Evolutionary conservation across 2,329 filamentous ascomycete genomes (phyloP).

Genomic region (Falciphora oryzae): DNA sequence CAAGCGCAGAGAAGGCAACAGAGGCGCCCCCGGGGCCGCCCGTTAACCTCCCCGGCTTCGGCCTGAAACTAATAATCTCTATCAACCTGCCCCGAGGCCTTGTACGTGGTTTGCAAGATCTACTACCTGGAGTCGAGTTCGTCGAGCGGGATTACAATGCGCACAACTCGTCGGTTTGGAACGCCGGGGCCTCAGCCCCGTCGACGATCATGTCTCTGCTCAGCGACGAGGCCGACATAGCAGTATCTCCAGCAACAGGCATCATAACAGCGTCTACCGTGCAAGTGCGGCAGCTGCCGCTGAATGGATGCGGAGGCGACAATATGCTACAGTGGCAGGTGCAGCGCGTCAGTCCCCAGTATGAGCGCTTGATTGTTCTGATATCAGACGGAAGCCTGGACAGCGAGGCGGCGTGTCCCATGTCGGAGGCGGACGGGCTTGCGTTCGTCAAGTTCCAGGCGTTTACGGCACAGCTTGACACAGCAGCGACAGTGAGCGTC

Average conservation of each 20-base stretch:
- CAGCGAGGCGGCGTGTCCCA: slow-evolving; percentile 31
- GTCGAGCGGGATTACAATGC: slow-evolving; percentile 24
- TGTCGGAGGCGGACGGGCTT: slow-evolving; percentile 34
- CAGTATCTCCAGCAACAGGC: slow-evolving; percentile 62
- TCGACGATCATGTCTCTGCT: slow-evolving; percentile 12
- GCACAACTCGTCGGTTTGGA: slow-evolving; percentile 18
- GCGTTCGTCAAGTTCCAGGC: slow-evolving; percentile 44
- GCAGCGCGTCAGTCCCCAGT: slow-evolving; percentile 46
- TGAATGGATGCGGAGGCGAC: slow-evolving; percentile 43
- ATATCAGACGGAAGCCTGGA: slow-evolving; percentile 48
- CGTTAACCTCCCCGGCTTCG: slow-evolving; percentile 12
- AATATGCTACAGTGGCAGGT: slow-evolving; percentile 52
- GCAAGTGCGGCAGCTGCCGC: slow-evolving; percentile 63
- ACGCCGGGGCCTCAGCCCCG: slow-evolving; percentile 14
- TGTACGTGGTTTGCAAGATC: slow-evolving; percentile 14
- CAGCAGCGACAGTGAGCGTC: slow-evolving; percentile 32
- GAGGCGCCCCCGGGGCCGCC: slow-evolving; percentile 17
- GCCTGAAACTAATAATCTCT: slow-evolving; percentile 22
- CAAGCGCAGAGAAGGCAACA: background rate
- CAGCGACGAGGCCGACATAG: slow-evolving; percentile 56
- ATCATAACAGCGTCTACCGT: slow-evolving; percentile 67
- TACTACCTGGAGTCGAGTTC: slow-evolving; percentile 20
- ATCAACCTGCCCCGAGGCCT: slow-evolving; percentile 16
- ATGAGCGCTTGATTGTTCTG: slow-evolving; percentile 63
- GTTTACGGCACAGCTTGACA: slow-evolving; percentile 38